Conservation (phyloP, 2,329 filamentous ascomycete genomes). For the Talaromyces sp. region DNA sequence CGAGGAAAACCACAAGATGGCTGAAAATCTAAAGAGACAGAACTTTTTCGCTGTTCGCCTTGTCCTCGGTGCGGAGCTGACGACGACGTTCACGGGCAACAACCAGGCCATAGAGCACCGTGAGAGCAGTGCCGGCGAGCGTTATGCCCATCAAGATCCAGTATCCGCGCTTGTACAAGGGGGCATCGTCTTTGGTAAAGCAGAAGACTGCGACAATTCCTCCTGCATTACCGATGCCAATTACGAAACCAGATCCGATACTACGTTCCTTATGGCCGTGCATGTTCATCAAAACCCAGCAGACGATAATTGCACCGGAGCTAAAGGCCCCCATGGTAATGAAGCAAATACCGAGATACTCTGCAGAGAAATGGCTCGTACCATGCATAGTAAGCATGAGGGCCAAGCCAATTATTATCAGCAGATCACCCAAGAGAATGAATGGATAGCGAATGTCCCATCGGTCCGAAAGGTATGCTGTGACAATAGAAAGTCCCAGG, state of each 20-base stretch:
- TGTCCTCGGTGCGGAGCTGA: background rate
- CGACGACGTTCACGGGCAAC: background rate
- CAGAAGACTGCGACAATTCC: conserved; percentile 35
- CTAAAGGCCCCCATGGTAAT: conserved; percentile 42
- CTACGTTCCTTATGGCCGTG: conserved; percentile 35
- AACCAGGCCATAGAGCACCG: background rate
- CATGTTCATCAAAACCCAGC: conserved; percentile 49
- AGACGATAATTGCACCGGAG: conserved; percentile 29
- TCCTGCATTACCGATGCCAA: conserved; percentile 36
- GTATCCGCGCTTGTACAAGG: conserved; percentile 33
- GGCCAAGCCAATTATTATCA: conserved; percentile 30
- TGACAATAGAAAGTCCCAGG: conserved; percentile 19
- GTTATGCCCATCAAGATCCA: conserved; percentile 25
- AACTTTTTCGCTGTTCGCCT: background rate
- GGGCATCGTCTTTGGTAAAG: conserved; percentile 31
- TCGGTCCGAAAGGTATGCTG: conserved; percentile 25
- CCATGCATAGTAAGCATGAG: conserved; percentile 27
- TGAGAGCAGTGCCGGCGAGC: background rate
- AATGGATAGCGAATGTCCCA: conserved; percentile 26
- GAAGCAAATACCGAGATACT: conserved; percentile 46
- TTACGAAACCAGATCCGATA: conserved; percentile 35
- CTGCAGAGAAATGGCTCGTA: conserved; percentile 29
- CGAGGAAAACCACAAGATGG: too few relatives aligned
- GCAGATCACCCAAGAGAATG: conserved; percentile 20
- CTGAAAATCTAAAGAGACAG: background rate